These are phyloP conservation scores for Volvariella surrecta DNA, from an alignment of 1,284 basidiomycete genomes.

Conservation along the genomic window DNA sequence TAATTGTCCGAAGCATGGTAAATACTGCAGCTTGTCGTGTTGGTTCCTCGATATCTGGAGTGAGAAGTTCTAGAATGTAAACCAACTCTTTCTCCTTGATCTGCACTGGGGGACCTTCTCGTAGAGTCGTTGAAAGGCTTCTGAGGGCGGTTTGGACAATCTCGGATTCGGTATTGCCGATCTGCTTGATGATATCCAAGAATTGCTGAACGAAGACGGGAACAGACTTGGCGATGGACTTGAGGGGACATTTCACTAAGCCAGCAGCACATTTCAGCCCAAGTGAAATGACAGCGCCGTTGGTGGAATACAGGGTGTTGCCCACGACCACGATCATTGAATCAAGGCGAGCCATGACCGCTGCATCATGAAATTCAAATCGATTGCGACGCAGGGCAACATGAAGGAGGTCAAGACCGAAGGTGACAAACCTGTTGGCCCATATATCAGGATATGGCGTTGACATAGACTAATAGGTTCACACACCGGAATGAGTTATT, in stretches of 20 bases:
- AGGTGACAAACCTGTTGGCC: conserved; percentile 74
- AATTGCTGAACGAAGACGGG: conserved; percentile 85
- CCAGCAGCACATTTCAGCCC: conserved; percentile 79
- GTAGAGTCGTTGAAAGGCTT: conserved; percentile 78
- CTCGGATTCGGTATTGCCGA: conserved; percentile 87
- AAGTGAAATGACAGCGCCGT: conserved; percentile 70
- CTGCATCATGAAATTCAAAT: conserved; percentile 76
- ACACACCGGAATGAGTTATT: conserved; percentile 78
- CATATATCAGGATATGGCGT: conserved; percentile 4
- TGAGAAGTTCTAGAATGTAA: conserved; percentile 79
- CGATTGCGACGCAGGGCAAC: conserved; percentile 81
- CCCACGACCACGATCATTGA: conserved; percentile 85
- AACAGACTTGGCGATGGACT: conserved; percentile 69
- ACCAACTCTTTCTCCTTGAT: conserved; percentile 87
- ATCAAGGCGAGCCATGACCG: conserved; percentile 74
- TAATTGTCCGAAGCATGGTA: conserved; percentile 85
- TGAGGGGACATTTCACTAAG: conserved; percentile 81
- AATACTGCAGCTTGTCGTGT: conserved; percentile 86
- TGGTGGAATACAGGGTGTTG: conserved; percentile 87
- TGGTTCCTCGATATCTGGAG: conserved; percentile 92
- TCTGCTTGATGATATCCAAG: conserved; percentile 76
- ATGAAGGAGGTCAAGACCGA: conserved; percentile 90
- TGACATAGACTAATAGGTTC: conserved; percentile 1
- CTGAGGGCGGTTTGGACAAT: conserved; percentile 86
- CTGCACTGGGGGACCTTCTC: conserved; percentile 75